Base-by-base conservation (phyloP, 306 rosid genomes). In the Dicorynia guianensis region DNA sequence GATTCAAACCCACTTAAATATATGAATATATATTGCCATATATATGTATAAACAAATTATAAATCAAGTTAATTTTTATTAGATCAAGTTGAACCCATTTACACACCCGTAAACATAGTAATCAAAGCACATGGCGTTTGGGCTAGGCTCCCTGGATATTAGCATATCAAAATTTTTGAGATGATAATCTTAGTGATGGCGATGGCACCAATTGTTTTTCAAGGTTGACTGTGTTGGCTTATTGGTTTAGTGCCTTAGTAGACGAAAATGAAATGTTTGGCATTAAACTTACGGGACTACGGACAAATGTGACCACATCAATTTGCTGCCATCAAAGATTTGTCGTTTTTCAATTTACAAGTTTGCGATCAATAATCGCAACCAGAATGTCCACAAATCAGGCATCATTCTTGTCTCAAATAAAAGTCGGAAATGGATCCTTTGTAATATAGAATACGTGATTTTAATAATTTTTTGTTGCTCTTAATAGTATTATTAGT, bases 271-370 rank as follows among this genome's bases (percentile, higher is more conserved):
- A 62, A 62, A 62, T 46, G 36, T 36, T 53, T 76, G 63, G 17
- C 71, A 25, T 69, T 36, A 48, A 62, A 2, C 6, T 46, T 54
- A 63, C n/a, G 4, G 8, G 13, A 15, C 44, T 64, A 19, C 13
- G 65, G 71, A 71, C 79, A 83, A 64, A 83, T 52, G 65, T 10
- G 75, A 69, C n/a, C 56, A 64, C 52, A 40, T 71, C 72, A 83
- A 63, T 34, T 48, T 63, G 76, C 69, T 63, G 11, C 30, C 46
- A 74, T 73, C 46, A 72, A 38, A 69, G 11, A 15, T 55, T 79
- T 39, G 55, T 30, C 48, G 4, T 46, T 63, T 69, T 33, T 69
- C 59, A 25, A 44, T 62, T 56, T 55, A 17, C 46, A 67, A 72
- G 15, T 48, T 53, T 53, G 46, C 57, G 40, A 43, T 14, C 54